Evolutionary conservation across 2,329 filamentous ascomycete genomes (phyloP).

Genomic region (Teratosphaeria zuluensis): DNA sequence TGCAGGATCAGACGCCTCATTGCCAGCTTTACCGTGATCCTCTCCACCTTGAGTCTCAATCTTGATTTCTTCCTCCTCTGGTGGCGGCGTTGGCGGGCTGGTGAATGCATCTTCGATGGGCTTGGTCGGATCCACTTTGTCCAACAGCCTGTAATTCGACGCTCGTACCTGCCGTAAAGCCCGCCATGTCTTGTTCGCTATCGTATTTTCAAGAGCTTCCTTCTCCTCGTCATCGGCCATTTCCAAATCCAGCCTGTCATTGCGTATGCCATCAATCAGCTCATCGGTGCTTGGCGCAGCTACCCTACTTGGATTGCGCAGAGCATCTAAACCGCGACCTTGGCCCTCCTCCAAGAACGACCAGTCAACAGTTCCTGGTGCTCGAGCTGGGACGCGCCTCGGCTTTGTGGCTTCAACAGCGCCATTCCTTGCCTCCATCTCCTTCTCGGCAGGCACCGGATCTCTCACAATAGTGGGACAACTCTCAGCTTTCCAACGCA

Average conservation of each 20-base stretch:
- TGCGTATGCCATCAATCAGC: slow-evolving; percentile 64
- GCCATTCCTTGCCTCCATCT: slow-evolving; percentile 57
- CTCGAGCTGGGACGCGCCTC: slow-evolving; percentile 58
- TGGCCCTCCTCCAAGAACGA: slow-evolving; percentile 66
- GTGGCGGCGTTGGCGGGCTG: not conserved
- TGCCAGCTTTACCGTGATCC: not conserved
- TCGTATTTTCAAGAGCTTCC: slow-evolving; percentile 54
- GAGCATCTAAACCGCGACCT: slow-evolving; percentile 54
- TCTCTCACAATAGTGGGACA: slow-evolving; percentile 78
- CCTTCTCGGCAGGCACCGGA: slow-evolving; percentile 58
- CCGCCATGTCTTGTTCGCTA: slow-evolving; percentile 84
- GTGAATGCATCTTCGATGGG: slow-evolving; percentile 40
- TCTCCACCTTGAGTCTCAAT: not conserved
- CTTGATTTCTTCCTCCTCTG: not conserved
- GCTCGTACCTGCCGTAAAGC: slow-evolving; percentile 71
- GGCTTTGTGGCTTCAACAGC: slow-evolving; percentile 58
- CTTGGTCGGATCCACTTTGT: slow-evolving; percentile 77
- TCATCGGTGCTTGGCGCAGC: slow-evolving; percentile 58
- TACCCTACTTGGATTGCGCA: slow-evolving; percentile 57
- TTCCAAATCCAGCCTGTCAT: slow-evolving; percentile 76
- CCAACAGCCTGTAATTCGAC: slow-evolving; percentile 65
- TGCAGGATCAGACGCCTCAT: not conserved
- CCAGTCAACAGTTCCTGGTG: slow-evolving; percentile 65
- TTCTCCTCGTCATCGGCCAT: slow-evolving; percentile 61
- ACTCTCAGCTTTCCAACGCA: slow-evolving; percentile 92